A percentile compares a stretch with the other conserved stretches of the same genome.
Evolutionary conservation across 2,329 filamentous ascomycete genomes (phyloP).

Genomic region (Xylaria sp.): DNA sequence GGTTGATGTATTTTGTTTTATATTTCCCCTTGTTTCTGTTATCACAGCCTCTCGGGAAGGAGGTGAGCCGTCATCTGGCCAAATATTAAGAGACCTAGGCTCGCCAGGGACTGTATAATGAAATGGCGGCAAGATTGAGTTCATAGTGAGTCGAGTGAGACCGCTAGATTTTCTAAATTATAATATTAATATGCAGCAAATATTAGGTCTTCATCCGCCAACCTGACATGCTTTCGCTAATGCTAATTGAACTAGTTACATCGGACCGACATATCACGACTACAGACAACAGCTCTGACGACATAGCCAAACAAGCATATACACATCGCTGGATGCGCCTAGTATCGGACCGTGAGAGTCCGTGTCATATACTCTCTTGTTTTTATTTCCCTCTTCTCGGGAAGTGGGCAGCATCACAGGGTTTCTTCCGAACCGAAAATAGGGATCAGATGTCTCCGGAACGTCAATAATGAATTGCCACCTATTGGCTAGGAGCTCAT

Average conservation of each 20-base stretch:
- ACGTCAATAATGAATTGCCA: not conserved
- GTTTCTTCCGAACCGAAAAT: not conserved
- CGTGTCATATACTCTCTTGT: not conserved
- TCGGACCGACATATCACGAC: not conserved
- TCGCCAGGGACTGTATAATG: not conserved
- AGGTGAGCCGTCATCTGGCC: not conserved
- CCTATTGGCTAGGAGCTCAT: not conserved
- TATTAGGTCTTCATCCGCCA: not conserved
- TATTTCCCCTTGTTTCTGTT: not conserved
- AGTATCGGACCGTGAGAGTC: not conserved
- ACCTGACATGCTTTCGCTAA: not conserved
- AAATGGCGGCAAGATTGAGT: not conserved
- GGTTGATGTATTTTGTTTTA: not conserved
- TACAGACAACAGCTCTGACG: not conserved
- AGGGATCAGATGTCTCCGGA: not conserved
- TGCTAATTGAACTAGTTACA: not conserved
- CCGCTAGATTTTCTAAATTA: not conserved
- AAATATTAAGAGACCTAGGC: not conserved
- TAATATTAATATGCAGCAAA: not conserved
- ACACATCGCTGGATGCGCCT: not conserved
- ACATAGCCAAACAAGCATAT: not conserved
- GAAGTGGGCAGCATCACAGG: conserved; percentile 5
- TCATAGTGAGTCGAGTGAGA: not conserved
- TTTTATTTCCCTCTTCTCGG: not conserved
- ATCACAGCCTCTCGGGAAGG: not conserved